Evolutionary conservation across 2,329 filamentous ascomycete species (phyloP), one percentile per base, ranked within the genome.

Genomic region (Ceratocystis variospora): DNA sequence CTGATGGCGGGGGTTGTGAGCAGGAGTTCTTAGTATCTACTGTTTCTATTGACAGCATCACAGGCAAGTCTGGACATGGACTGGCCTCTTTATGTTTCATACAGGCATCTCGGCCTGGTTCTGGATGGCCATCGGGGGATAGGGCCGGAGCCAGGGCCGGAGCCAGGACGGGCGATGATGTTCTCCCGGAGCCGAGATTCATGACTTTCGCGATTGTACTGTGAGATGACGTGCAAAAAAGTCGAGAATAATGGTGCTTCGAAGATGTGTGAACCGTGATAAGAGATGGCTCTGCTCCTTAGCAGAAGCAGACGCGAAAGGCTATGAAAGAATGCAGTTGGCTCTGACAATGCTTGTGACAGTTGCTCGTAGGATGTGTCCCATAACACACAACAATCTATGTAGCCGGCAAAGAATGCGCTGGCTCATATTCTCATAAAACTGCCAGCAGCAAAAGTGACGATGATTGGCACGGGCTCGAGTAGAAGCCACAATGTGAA

Each of bases 331-430:
- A 57, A 37, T 48, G 19, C 19, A 19, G 57, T 65, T 37, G 64
- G 22, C 22, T 5, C 28, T 45, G 55, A 44, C 64, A 17, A 53
- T 10, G 55, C 55, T 53, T 25, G 10, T 37, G 55, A 55, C 28
- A 50, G 55, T 61, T 53, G 45, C 44, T 61, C 31, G 31, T 44
- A 61, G 19, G 48, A 25, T 37, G 19, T 62, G 33, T 61, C 55
- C 55, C 64, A 65, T 62, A 65, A 65, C 44, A 65, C 64, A 61
- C 64, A 65, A 62, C 41, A 65, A 33, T 65, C 7, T 22, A 65
- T 59, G 48, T 65, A n/a, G 37, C 28, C 37, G 48, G 63, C 63
- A 45, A 17, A 55, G 37, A 25, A 65, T 65, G 44, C 28, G 8
- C 31, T 8, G n/a, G 55, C n/a, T 37, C 55, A 59, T 59, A n/a